Evolutionary conservation across 495 filamentous ascomycete genomes (phyloP).

Genomic region (Aspergillus nidulans): DNA sequence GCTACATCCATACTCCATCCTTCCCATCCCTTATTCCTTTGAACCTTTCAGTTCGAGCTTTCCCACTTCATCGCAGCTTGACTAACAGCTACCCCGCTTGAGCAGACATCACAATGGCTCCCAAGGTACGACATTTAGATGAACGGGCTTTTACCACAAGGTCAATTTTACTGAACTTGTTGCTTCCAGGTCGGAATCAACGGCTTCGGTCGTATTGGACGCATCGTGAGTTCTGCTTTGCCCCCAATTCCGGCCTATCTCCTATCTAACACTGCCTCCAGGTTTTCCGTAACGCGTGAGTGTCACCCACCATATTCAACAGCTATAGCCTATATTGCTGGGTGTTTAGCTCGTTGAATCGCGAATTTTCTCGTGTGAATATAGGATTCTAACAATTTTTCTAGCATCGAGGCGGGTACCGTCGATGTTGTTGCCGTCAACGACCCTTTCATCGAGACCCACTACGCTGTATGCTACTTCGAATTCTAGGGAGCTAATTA

Average conservation of each 20-base stretch:
- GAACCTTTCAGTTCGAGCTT: constrained; percentile 5
- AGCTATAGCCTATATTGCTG: not conserved
- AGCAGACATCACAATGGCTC: constrained; percentile 35
- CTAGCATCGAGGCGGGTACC: constrained; percentile 69
- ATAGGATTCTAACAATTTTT: constrained; percentile 25
- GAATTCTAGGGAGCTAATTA: not conserved
- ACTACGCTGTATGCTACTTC: constrained; percentile 83
- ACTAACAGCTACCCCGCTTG: constrained; percentile 25
- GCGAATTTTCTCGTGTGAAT: constrained; percentile 5
- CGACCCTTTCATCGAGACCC: constrained; percentile 97
- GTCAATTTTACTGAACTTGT: constrained; percentile 8
- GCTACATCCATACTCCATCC: too few relatives aligned
- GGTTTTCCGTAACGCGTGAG: constrained; percentile 78
- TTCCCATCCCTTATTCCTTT: constrained; percentile 7
- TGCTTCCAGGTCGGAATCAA: constrained; percentile 83
- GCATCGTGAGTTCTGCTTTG: constrained; percentile 62
- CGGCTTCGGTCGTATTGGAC: constrained; percentile 98
- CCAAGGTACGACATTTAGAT: constrained; percentile 30
- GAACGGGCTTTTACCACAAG: not conserved
- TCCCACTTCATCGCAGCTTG: constrained; percentile 5
- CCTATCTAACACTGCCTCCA: constrained; percentile 25
- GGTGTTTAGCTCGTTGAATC: not conserved
- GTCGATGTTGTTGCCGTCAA: constrained; percentile 94
- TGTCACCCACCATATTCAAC: constrained; percentile 19
- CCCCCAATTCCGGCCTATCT: not conserved